Evolutionary conservation across 371 early-diverging fungal species (phyloP).

Genomic region (Thermomucor indicae-seudaticae): DNA sequence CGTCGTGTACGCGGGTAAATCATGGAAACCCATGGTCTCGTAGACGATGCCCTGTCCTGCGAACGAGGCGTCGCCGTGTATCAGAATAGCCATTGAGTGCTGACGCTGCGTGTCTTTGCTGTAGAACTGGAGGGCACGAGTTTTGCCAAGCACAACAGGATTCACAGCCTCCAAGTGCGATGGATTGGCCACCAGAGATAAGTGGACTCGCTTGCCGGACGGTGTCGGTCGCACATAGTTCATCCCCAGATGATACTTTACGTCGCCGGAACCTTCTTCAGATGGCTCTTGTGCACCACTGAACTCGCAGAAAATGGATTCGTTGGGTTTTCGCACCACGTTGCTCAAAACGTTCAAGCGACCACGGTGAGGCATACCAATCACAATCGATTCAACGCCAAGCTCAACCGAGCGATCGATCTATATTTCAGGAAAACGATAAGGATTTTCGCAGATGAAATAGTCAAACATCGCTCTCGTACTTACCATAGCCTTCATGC

Average conservation of each 20-base stretch:
- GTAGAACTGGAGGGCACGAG: constrained; percentile 91
- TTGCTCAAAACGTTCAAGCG: constrained; percentile 96
- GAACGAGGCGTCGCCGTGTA: constrained; percentile 98
- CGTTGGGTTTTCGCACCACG: constrained; percentile 96
- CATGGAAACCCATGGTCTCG: constrained; percentile 94
- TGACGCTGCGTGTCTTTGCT: constrained; percentile 76
- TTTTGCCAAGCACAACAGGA: constrained; percentile 97
- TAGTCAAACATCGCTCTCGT: not conserved
- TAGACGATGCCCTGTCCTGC: constrained; percentile 97
- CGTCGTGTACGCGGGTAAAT: constrained; percentile 91
- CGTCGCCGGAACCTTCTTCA: constrained; percentile 96
- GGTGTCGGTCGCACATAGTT: constrained; percentile 95
- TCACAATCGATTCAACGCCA: constrained; percentile 90
- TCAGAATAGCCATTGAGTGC: constrained; percentile 85
- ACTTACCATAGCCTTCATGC: constrained; percentile 93
- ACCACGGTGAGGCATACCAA: constrained; percentile 99
- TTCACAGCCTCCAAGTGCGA: constrained; percentile 98
- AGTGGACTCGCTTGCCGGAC: constrained; percentile 91
- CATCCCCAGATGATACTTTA: constrained; percentile 97
- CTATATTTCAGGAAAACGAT: constrained; percentile 22
- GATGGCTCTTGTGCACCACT: constrained; percentile 69
- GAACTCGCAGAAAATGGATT: constrained; percentile 97
- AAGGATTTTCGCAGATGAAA: not conserved
- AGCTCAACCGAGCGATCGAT: constrained; percentile 92
- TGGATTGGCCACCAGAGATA: constrained; percentile 96